A percentile compares a stretch with the other conserved stretches of the same genome.
Evolutionary conservation across 2,329 filamentous ascomycete genomes (phyloP).

Genomic region (Zymoseptoria passerinii): DNA sequence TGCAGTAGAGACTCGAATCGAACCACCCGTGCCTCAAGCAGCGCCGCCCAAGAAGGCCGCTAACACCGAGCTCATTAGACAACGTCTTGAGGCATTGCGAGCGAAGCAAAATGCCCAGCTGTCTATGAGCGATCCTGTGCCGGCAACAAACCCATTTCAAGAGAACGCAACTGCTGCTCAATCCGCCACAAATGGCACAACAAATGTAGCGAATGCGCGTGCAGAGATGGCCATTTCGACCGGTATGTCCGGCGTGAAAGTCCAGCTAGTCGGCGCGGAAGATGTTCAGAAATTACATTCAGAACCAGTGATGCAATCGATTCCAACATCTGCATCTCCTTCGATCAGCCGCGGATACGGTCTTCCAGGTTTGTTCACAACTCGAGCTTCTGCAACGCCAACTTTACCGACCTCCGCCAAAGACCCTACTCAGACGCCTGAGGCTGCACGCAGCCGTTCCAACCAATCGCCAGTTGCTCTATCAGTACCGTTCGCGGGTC

Average conservation of each 20-base stretch:
- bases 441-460: neutral
- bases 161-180: neutral
- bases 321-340: constrained; percentile 3
- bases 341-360: constrained; percentile 12
- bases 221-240: neutral
- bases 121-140: constrained; percentile 6
- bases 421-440: neutral
- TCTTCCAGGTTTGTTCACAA: constrained; percentile 26
- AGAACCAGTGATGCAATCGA: neutral
- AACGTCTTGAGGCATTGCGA: constrained; percentile 65
- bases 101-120: constrained; percentile 14
- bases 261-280: neutral
- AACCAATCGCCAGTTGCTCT: neutral
- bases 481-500: neutral
- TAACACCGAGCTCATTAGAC: constrained; percentile 62
- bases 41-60: constrained; percentile 7
- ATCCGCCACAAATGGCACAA: neutral
- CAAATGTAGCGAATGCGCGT: neutral
- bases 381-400: constrained; percentile 3
- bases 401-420: neutral
- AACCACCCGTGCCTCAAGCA: neutral
- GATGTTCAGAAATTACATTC: neutral
- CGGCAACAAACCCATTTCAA: constrained; percentile 1
- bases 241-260: neutral
- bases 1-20: neutral